A percentile compares a stretch with the other conserved stretches of the same genome.
Conservation (phyloP, 1,139 yeast genomes). For the Candida glucosophila region DNA sequence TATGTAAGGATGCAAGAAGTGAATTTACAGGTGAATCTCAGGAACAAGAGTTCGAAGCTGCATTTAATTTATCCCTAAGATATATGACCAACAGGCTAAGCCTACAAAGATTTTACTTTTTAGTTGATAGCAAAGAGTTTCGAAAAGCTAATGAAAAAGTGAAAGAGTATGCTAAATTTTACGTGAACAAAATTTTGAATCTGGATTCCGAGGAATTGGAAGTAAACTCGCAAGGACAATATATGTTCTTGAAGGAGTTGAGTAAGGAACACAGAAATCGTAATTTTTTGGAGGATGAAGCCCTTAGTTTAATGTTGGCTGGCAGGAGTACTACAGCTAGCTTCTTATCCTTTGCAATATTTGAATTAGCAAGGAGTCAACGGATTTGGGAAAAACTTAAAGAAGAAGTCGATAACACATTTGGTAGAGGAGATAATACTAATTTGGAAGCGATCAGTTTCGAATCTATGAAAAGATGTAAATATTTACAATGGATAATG, state of each 20-base stretch:
- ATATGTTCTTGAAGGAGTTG: slow-evolving; percentile 37
- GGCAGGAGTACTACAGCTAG: slow-evolving; percentile 50
- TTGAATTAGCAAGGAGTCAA: slow-evolving; percentile 33
- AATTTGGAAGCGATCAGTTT: slow-evolving; percentile 19
- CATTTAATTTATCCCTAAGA: slow-evolving; percentile 27
- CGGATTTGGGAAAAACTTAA: slow-evolving; percentile 26
- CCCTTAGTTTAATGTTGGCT: slow-evolving; percentile 39
- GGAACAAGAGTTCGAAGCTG: slow-evolving; percentile 32
- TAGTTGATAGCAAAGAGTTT: slow-evolving; percentile 23
- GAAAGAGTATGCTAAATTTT: slow-evolving; percentile 19
- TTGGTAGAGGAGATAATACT: slow-evolving; percentile 12
- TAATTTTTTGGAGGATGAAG: slow-evolving; percentile 36
- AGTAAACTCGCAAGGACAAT: slow-evolving; percentile 23
- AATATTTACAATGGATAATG: slow-evolving; percentile 37
- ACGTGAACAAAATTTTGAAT: slow-evolving; percentile 16
- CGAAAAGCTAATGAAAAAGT: slow-evolving; percentile 12
- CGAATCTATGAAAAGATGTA: slow-evolving; percentile 41
- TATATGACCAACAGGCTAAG: slow-evolving; percentile 22
- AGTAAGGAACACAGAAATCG: slow-evolving; percentile 40
- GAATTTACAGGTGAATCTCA: slow-evolving; percentile 14
- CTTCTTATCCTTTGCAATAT: slow-evolving; percentile 33
- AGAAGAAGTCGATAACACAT: slow-evolving; percentile 18
- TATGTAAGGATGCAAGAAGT: slow-evolving; percentile 34
- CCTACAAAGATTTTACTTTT: slow-evolving; percentile 23
- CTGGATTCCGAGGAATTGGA: slow-evolving; percentile 18